phyloP scores from a whole-genome alignment of 495 filamentous ascomycete species.

The Aspergillus asperescens region DNA sequence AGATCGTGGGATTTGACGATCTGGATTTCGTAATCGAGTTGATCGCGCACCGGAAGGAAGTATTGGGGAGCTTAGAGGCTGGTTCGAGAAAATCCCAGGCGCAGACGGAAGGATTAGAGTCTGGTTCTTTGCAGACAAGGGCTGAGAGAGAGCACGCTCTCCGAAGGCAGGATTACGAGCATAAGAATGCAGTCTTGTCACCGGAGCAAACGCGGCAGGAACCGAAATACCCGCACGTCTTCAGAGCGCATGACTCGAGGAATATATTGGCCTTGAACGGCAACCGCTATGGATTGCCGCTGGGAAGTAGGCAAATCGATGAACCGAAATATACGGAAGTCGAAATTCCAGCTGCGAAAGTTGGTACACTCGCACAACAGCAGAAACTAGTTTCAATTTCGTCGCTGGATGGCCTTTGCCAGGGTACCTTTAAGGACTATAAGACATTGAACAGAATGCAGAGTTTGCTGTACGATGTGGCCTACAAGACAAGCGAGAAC shows the following conservation, averaged over 20 bases:
- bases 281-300: slow-evolving; percentile 68
- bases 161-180: slow-evolving; percentile 66
- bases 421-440: slow-evolving; percentile 90
- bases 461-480: slow-evolving; percentile 90
- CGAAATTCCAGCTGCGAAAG: slow-evolving; percentile 71
- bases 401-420: slow-evolving; percentile 84
- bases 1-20: slow-evolving; percentile 88
- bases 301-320: slow-evolving; percentile 56
- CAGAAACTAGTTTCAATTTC: slow-evolving; percentile 72
- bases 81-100: slow-evolving; percentile 26
- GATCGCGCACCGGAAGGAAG: slow-evolving; percentile 63
- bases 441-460: slow-evolving; percentile 96
- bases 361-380: slow-evolving; percentile 64
- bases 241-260: slow-evolving; percentile 71
- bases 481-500: slow-evolving; percentile 93
- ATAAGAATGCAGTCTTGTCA: slow-evolving; percentile 69
- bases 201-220: slow-evolving; percentile 56
- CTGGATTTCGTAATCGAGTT: slow-evolving; percentile 84
- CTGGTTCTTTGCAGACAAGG: slow-evolving; percentile 60
- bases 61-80: slow-evolving; percentile 40
- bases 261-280: slow-evolving; percentile 75
- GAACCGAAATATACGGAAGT: slow-evolving; percentile 81
- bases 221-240: slow-evolving; percentile 85
- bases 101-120: slow-evolving; percentile 47
- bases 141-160: slow-evolving; percentile 73